phyloP scores from a whole-genome alignment of 2,329 filamentous ascomycete genomes.

The Immersiporthe knoxdaviesiana region DNA sequence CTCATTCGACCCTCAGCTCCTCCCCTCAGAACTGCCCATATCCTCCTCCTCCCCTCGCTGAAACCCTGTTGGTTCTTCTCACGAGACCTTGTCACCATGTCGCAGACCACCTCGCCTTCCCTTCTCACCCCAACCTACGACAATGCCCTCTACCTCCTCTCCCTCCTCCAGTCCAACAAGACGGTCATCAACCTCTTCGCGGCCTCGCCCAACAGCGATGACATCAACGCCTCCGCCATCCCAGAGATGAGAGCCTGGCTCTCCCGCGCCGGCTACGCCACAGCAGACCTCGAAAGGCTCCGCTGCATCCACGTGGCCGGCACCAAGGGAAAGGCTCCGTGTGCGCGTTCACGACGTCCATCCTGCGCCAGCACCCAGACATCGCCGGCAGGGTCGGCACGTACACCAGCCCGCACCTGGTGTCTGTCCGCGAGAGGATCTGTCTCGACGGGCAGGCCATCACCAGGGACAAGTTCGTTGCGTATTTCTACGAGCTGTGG shows the following conservation, averaged over 20 bases:
- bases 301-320: slow-evolving; percentile 81
- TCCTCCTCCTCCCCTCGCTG: neutral
- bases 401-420: slow-evolving; percentile 84
- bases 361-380: slow-evolving; percentile 57
- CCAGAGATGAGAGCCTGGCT: slow-evolving; percentile 84
- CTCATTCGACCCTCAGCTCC: slow-evolving; percentile 2
- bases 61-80: neutral
- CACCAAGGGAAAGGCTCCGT: slow-evolving; percentile 95
- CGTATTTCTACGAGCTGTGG: slow-evolving; percentile 86
- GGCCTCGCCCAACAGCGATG: slow-evolving; percentile 46
- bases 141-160: slow-evolving; percentile 74
- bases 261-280: slow-evolving; percentile 71
- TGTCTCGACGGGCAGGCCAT: slow-evolving; percentile 75
- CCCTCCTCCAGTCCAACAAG: slow-evolving; percentile 79
- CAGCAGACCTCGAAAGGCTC: slow-evolving; percentile 46
- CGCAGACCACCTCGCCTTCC: slow-evolving; percentile 26
- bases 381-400: slow-evolving; percentile 62
- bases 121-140: slow-evolving; percentile 51
- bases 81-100: slow-evolving; percentile 18
- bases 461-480: slow-evolving; percentile 68
- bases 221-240: slow-evolving; percentile 73
- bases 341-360: slow-evolving; percentile 79
- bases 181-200: slow-evolving; percentile 60
- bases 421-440: slow-evolving; percentile 83
- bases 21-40: neutral